Percentiles rank a stretch among this genome's conserved stretches.
Conservation (phyloP, 2,329 filamentous ascomycete species). For the Epichloe elymi region DNA sequence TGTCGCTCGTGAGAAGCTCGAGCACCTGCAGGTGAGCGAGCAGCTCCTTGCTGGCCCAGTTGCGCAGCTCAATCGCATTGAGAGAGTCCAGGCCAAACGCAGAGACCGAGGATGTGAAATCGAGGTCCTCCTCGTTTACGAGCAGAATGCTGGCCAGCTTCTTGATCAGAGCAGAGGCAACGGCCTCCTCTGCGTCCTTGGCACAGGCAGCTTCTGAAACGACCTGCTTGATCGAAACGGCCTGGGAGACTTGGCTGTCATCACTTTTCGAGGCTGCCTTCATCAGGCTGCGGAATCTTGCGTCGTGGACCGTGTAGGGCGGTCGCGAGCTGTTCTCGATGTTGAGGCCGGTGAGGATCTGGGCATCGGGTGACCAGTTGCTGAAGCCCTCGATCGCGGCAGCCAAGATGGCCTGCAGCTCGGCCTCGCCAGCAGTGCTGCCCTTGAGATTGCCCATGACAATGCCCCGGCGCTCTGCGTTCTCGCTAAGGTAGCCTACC, state of each 20-base stretch:
- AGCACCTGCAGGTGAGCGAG: slow-evolving; percentile 35
- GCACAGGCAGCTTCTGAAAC: neutral
- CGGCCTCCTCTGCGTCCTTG: slow-evolving; percentile 11
- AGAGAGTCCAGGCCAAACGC: slow-evolving; percentile 30
- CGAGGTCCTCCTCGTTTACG: slow-evolving; percentile 9
- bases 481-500: slow-evolving; percentile 31
- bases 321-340: slow-evolving; percentile 28
- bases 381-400: slow-evolving; percentile 30
- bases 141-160: slow-evolving; percentile 23
- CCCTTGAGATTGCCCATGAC: slow-evolving; percentile 32
- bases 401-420: slow-evolving; percentile 40
- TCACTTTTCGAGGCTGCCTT: neutral
- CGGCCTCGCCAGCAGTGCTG: slow-evolving; percentile 37
- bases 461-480: slow-evolving; percentile 27
- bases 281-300: slow-evolving; percentile 4
- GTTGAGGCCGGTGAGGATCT: slow-evolving; percentile 41
- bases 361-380: slow-evolving; percentile 25
- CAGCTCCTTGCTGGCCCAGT: slow-evolving; percentile 34
- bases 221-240: slow-evolving; percentile 9
- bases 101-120: slow-evolving; percentile 10
- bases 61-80: slow-evolving; percentile 35
- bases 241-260: slow-evolving; percentile 4
- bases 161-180: slow-evolving; percentile 11
- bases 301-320: slow-evolving; percentile 32
- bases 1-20: slow-evolving; percentile 39